Evolutionary conservation across 1,139 yeast genomes (phyloP), one percentile per base, ranked within the genome.

Genomic region (Hyphopichia fennica): DNA sequence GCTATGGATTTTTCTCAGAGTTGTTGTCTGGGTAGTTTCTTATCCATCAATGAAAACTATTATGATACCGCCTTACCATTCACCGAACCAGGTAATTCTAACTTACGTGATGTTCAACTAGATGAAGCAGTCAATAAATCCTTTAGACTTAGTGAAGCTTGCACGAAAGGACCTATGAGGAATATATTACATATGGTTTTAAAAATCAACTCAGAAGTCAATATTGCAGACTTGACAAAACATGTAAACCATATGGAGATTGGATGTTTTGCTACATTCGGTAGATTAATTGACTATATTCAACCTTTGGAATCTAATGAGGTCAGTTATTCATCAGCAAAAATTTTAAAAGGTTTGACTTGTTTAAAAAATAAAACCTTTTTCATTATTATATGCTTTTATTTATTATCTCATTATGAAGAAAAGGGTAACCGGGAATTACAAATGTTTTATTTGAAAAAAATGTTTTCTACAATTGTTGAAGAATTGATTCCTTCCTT

Each of bases 31-130:
- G 76, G 76, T 2, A 56, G 49, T 19, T 69, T 66, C 0, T 38
- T 51, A 38, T 44, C 49, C 1, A 58, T 63, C 14, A 41, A 53
- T 34, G 42, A 52, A 1, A 44, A 48, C 11, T 51, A 47, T 35
- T 58, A 52, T 44, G 71, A 65, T 50, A 62, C 69, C 0, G 59
- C 58, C 38, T 40, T 56, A 4, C 77, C 77, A 0, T 59, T 42
- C 40, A 62, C 53, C 41, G 49, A 51, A n/a, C 53, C 57, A 1
- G 72, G 70, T 6, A 65, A 60, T 47, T 63, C 60, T 40, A 60
- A 58, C 40, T 50, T 58, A 25, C 34, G 18, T 3, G 64, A 65
- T 42, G 40, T 41, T 9, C 43, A 47, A 4, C 42, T 62, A 37
- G 70, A 65, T 45, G 48, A 44, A 31, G 51, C 41, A 39, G 53